Percentiles rank a stretch among this genome's conserved stretches.
Evolutionary conservation across 306 rosid species (phyloP).

Genomic region (Fragaria iinumae): DNA sequence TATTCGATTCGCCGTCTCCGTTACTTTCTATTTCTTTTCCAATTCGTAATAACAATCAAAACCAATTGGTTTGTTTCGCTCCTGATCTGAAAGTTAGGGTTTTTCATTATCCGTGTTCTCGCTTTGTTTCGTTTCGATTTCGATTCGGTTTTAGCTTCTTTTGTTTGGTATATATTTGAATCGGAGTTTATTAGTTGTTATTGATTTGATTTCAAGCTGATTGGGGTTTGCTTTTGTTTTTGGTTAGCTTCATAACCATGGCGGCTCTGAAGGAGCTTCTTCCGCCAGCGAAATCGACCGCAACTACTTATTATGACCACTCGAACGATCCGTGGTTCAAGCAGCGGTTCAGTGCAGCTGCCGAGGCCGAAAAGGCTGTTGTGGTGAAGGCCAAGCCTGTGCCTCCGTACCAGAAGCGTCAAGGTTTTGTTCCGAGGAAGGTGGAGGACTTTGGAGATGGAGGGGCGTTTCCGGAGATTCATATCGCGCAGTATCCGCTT

Average conservation of each 20-base stretch:
- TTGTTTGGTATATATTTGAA: background rate
- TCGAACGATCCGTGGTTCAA: constrained; percentile 90
- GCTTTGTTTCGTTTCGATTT: background rate
- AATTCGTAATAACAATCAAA: background rate
- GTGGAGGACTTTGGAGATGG: constrained; percentile 88
- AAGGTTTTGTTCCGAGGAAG: constrained; percentile 77
- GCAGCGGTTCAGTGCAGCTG: constrained; percentile 59
- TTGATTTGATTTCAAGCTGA: background rate
- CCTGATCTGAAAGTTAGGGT: background rate
- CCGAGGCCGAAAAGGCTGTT: constrained; percentile 54
- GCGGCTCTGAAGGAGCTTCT: constrained; percentile 71
- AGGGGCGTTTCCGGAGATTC: constrained; percentile 91
- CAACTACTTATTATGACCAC: constrained; percentile 66
- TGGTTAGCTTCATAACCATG: constrained; percentile 36
- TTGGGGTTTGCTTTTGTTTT: background rate
- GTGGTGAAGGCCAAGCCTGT: constrained; percentile 50
- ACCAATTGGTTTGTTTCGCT: background rate
- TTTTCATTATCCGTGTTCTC: background rate
- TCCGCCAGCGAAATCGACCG: constrained; percentile 57
- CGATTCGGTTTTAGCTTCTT: background rate
- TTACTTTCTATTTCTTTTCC: background rate
- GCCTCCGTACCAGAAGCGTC: constrained; percentile 70
- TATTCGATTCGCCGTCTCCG: background rate
- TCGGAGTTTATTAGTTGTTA: background rate
- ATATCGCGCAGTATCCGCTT: constrained; percentile 83